Evolutionary conservation across 805 yeast genomes (phyloP), one percentile per base, ranked within the genome.

Genomic region (Scheffersomyces coipomensis): DNA sequence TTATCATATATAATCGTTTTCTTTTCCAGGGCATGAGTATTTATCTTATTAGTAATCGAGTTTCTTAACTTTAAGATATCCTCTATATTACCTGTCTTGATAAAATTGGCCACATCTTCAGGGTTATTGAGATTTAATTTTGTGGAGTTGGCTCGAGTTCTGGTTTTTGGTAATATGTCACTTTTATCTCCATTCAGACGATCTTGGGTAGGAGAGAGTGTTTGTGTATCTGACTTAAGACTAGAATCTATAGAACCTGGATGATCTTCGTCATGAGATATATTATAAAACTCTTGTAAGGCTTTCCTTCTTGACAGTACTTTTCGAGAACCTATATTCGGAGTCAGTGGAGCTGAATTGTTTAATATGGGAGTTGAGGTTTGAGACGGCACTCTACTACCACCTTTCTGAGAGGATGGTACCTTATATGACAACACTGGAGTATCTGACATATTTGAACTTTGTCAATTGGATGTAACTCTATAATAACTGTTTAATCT

Each of bases 1-100:
- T 84, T 84, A 57, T 84, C 86, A 58, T 84, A 84, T 9, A 84
- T 81, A 30, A 84, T 82, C 21, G 85, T 77, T 49, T 84, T 84
- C 46, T 82, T 81, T 33, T 77, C 79, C 50, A 78, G 74, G 43
- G 78, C 81, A 37, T 75, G 78, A 12, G 76, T 56, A 42, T 75
- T 77, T 40, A 79, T 62, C 37, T 68, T 66, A 22, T 66, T 66
- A 18, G 72, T 68, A 7, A 78, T 64, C 12, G 51, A 33, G 45
- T 64, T 65, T 32, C 69, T 43, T 21, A 58, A 49, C 43, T 52
- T 55, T 21, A 65, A 48, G 2, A 65, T 61, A 4, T 64, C 67
- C 27, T 56, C 53, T 5, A 62, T 58, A 3, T 60, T 44, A 19
- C 51, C 45, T 5, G 43, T 44, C 33, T 53, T 46, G 19, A 64